Evolutionary conservation across 148 eudicot species (phyloP).

Genomic region (Diospyros kaki): DNA sequence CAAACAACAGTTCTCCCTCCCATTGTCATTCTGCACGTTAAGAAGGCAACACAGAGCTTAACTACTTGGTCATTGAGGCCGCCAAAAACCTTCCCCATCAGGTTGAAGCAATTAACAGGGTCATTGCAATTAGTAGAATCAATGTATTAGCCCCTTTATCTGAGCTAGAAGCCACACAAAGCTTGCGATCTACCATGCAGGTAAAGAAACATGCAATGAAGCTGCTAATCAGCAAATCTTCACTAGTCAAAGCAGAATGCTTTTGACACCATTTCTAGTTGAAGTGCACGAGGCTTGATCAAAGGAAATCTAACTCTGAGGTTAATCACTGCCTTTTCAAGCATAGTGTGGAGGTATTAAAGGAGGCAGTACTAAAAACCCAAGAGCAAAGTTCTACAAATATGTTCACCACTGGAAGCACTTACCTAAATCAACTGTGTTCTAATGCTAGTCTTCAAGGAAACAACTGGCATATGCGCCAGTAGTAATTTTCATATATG

Average conservation of each 20-base stretch:
- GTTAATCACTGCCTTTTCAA: not conserved
- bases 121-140: too few species aligned
- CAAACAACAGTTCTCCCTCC: not conserved
- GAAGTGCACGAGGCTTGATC: not conserved
- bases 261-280: not conserved
- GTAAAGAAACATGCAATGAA: too few species aligned
- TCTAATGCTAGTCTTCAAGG: not conserved
- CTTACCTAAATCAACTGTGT: not conserved
- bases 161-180: too few species aligned
- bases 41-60: too few species aligned
- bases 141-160: too few species aligned
- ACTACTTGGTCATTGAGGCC: too few species aligned
- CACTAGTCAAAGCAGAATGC: not conserved
- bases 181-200: too few species aligned
- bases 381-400: not conserved
- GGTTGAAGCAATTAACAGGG: too few species aligned
- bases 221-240: too few species aligned
- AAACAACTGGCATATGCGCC: not conserved
- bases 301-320: not conserved
- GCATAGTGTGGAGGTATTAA: not conserved
- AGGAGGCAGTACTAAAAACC: not conserved
- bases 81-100: too few species aligned
- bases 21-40: not conserved
- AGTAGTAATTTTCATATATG: not conserved
- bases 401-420: not conserved